phyloP scores from a whole-genome alignment of 2,329 filamentous ascomycete species.

The Hymenoscyphus albidus region DNA sequence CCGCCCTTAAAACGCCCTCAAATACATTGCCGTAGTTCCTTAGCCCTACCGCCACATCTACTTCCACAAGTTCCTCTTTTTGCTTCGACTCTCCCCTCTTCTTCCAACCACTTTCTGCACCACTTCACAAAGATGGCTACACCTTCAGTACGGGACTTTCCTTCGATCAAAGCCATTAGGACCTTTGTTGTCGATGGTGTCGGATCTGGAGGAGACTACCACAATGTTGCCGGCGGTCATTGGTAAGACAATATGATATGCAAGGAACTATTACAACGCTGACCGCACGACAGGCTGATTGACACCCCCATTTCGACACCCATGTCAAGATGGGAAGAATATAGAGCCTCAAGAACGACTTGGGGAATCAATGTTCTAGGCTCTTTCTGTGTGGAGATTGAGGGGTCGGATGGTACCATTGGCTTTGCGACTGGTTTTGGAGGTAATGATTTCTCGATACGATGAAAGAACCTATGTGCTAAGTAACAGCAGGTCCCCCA shows the following conservation, averaged over 20 bases:
- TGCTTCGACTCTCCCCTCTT: neutral
- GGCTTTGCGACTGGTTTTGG: constrained; percentile 94
- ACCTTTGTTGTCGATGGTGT: constrained; percentile 69
- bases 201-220: constrained; percentile 72
- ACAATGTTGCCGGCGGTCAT: constrained; percentile 78
- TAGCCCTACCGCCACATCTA: neutral
- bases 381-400: constrained; percentile 86
- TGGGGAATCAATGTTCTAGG: constrained; percentile 96
- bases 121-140: constrained; percentile 26
- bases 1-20: constrained; percentile 6
- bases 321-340: constrained; percentile 85
- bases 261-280: constrained; percentile 25
- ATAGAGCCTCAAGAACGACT: constrained; percentile 80
- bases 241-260: constrained; percentile 45
- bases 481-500: constrained; percentile 58
- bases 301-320: constrained; percentile 90
- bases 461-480: neutral
- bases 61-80: neutral
- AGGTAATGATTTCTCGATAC: constrained; percentile 42
- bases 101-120: neutral
- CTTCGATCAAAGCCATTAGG: constrained; percentile 70
- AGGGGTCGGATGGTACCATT: constrained; percentile 85
- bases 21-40: constrained; percentile 6
- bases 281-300: constrained; percentile 69
- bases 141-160: constrained; percentile 46